Evolutionary conservation across 1,284 basidiomycete genomes (phyloP).

Genomic region (Taiwanofungus camphoratus): DNA sequence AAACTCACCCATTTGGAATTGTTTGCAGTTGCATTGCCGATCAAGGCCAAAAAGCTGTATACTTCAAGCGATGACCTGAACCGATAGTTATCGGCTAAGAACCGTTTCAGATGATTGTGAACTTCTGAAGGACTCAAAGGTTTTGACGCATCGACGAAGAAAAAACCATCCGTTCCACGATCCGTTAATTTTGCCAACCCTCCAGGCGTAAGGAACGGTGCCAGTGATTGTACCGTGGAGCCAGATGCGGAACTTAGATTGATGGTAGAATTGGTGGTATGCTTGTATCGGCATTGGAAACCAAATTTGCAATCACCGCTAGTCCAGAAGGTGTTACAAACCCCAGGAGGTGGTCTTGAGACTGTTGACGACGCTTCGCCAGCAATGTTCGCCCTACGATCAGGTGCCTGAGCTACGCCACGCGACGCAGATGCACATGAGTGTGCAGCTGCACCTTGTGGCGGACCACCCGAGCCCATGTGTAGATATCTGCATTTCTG

Average conservation of each 20-base stretch:
- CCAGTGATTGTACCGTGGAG: slow-evolving; percentile 7
- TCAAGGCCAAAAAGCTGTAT: slow-evolving; percentile 40
- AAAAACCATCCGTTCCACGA: slow-evolving; percentile 12
- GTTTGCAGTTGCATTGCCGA: slow-evolving; percentile 39
- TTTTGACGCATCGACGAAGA: slow-evolving; percentile 23
- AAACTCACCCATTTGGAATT: slow-evolving; percentile 46
- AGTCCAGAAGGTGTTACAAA: slow-evolving; percentile 47
- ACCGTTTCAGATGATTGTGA: slow-evolving; percentile 41
- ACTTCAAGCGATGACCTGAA: slow-evolving; percentile 37
- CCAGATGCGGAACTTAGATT: slow-evolving; percentile 1
- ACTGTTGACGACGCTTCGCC: no score
- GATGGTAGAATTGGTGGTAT: slow-evolving; percentile 23
- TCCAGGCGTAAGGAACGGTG: slow-evolving; percentile 39
- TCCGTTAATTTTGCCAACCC: slow-evolving; percentile 38
- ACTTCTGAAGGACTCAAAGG: slow-evolving; percentile 40
- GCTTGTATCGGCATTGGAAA: slow-evolving; percentile 44
- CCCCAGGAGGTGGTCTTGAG: no score
- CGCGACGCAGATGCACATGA: neutral
- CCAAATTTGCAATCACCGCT: slow-evolving; percentile 41
- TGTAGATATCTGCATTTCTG: neutral
- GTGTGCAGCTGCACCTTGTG: neutral
- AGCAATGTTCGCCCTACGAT: no score
- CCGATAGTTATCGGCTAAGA: slow-evolving; percentile 36
- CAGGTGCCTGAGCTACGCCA: neutral
- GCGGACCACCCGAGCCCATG: neutral